Base-by-base conservation (phyloP, 768 basidiomycete species). In the Mycena albidolilacea region DNA sequence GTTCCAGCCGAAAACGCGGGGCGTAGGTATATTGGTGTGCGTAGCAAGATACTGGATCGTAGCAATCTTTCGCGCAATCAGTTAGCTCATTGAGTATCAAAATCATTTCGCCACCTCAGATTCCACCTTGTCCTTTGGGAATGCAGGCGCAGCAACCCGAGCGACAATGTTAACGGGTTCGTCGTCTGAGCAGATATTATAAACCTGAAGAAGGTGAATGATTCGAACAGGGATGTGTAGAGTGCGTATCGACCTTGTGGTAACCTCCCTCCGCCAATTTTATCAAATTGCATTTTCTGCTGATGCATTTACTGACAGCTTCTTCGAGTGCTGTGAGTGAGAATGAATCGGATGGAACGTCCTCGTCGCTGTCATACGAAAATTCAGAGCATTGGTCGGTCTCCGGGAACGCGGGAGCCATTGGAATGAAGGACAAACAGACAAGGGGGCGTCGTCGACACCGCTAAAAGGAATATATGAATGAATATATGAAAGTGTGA, bases 101-200 rank as follows among this genome's bases (percentile, higher is more conserved):
- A 30, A 30, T n/a, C 6, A 19, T 35, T 7, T 41, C 23, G 41
- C 35, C 2, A 76, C 77, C 55, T 77, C 77, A 7, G 77, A 77
- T 70, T 76, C 75, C 14, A 76, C 30, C 64, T 77, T 77, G 63
- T 77, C 77, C 58, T 70, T 75, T 61, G 74, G 77, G 67, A 76
- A 78, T 15, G 73, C 73, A 38, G 76, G 76, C 14, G 59, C 60
- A 15, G 76, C 74, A 19, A 77, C 77, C 11, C 71, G 72, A n/a
- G 59, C 77, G 14, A 77, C 72, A 43, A 66, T 44, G 21, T 39
- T 15, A 15, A 54, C 41, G 21, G 48, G 14, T 30, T 66, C 50
- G 6, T 46, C 23, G n/a, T 43, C 41, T 19, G 21, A 17, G 37
- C 67, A 38, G 30, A 30, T 30, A 76, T 52, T 8, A 59, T 77